Evolutionary conservation across 1,284 basidiomycete species (phyloP), one percentile per base, ranked within the genome.

Genomic region (Phylloboletellus chloephorus): DNA sequence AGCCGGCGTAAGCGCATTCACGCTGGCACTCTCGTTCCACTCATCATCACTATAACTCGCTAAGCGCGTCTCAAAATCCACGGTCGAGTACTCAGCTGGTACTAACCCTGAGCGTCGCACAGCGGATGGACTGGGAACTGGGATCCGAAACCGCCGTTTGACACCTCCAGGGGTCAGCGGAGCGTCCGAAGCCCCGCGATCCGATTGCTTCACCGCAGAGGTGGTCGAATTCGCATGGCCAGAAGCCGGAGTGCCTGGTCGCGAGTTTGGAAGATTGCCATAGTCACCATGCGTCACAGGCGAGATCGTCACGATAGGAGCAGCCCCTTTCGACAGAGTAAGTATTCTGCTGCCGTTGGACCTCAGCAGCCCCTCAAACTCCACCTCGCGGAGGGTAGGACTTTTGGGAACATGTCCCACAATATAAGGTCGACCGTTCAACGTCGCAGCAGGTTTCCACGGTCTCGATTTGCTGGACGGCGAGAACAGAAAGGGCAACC

Each of bases 341-440:
- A 86, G 69, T 30, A 85, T 64, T 57, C 83, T 85, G 13, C 83
- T 87, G 19, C 65, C 59, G 21, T 71, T 68, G 10, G 72, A 76
- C 28, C 74, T 71, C 24, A 91, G 63, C 49, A 90, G 69, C 13
- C 79, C 76, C 54, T 91, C 89, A 53, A 93, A 91, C 56, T 91
- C 88, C 33, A 78, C 72, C 56, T 87, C 84, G 34, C 78, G 72
- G 41, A 73, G 68, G 5, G 72, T 74, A 3, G 78, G 77, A 46
- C 74, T 78, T 35, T 67, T 68, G 3, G 82, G 81, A 1, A 82
- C 79, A 48, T 78, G 74, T 2, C 83, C 82, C 4, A 84, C 66
- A 28, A 79, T 72, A 51, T 86, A 86, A 5, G 83, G 82, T 7
- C 79, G 74, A 0, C 84, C 84, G 50, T 88, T 88, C 35, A 88